Conservation (phyloP, 306 rosid genomes). For the Abrus precatorius region DNA sequence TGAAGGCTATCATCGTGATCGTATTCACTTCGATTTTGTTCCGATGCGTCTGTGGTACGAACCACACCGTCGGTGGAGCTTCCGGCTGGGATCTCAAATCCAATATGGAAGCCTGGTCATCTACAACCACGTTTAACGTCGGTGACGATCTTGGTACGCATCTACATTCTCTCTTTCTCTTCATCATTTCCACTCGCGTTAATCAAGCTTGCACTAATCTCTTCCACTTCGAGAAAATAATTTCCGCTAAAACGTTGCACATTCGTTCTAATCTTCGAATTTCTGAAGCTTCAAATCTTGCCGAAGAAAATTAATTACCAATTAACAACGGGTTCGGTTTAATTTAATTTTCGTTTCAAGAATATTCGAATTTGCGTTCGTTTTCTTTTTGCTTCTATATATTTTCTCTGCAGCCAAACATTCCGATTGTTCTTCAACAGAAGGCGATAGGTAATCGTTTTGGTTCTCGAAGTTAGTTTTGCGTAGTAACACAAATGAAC, state of each 20-base stretch:
- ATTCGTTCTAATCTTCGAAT: background rate
- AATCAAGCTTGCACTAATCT: background rate
- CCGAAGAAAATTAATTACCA: background rate
- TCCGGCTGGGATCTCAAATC: conserved; percentile 83
- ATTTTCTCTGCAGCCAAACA: conserved; percentile 41
- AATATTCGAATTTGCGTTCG: background rate
- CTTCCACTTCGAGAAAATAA: background rate
- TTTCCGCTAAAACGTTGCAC: background rate
- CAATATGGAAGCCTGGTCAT: conserved; percentile 66
- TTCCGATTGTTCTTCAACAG: background rate
- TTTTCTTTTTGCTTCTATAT: too few relatives aligned
- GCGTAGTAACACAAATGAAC: background rate
- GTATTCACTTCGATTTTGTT: conserved; percentile 62
- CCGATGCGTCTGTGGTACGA: conserved; percentile 65
- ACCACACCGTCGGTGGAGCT: conserved; percentile 73
- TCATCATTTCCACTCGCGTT: background rate
- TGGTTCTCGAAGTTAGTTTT: conserved; percentile 10
- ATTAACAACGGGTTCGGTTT: background rate
- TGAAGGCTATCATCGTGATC: conserved; percentile 61
- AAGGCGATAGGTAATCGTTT: background rate
- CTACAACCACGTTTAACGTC: conserved; percentile 56
- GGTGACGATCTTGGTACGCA: conserved; percentile 74
- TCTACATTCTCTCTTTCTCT: background rate
- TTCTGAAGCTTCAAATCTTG: background rate
- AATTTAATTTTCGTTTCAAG: background rate